phyloP scores from a whole-genome alignment of 2,329 filamentous ascomycete species.

The Xylariaceae sp. region DNA sequence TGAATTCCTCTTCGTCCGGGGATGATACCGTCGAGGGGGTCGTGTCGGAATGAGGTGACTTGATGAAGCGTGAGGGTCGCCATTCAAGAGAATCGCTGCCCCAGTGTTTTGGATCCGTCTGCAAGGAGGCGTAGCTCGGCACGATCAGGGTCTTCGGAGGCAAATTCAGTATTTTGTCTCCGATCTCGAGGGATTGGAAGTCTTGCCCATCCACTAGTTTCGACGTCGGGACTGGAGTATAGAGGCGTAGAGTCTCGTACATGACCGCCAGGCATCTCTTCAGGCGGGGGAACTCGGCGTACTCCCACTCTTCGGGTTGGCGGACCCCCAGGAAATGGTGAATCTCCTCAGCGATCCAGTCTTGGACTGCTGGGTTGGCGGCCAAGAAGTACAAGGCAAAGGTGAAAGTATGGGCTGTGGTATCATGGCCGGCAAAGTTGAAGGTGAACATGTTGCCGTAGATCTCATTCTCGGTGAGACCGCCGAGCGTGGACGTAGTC shows the following conservation, averaged over 20 bases:
- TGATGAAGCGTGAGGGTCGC: conserved; percentile 19
- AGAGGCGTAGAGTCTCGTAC: conserved; percentile 34
- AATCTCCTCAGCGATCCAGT: conserved; percentile 36
- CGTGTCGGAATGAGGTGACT: too few relatives aligned
- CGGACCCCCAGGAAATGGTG: conserved; percentile 13
- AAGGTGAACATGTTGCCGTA: conserved; percentile 41
- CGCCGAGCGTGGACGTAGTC: conserved; percentile 5
- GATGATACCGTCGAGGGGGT: neutral
- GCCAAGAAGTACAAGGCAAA: conserved; percentile 35
- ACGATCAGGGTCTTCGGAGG: conserved; percentile 16
- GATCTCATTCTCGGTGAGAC: conserved; percentile 32
- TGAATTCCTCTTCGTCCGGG: conserved; percentile 8
- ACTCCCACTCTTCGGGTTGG: conserved; percentile 24
- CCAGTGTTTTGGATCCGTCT: conserved; percentile 20
- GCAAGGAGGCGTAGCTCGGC: conserved; percentile 14
- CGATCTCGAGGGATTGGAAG: conserved; percentile 9
- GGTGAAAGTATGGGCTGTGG: conserved; percentile 35
- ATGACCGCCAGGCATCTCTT: conserved; percentile 30
- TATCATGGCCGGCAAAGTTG: conserved; percentile 44
- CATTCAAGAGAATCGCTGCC: conserved; percentile 16
- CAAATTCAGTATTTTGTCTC: conserved; percentile 8
- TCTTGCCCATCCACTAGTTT: conserved; percentile 12
- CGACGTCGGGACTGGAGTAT: conserved; percentile 21
- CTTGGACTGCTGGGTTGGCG: conserved; percentile 33
- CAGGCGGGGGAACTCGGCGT: conserved; percentile 30